Conservation (phyloP, 768 basidiomycete species). For the Macrolepiota dolichaula region DNA sequence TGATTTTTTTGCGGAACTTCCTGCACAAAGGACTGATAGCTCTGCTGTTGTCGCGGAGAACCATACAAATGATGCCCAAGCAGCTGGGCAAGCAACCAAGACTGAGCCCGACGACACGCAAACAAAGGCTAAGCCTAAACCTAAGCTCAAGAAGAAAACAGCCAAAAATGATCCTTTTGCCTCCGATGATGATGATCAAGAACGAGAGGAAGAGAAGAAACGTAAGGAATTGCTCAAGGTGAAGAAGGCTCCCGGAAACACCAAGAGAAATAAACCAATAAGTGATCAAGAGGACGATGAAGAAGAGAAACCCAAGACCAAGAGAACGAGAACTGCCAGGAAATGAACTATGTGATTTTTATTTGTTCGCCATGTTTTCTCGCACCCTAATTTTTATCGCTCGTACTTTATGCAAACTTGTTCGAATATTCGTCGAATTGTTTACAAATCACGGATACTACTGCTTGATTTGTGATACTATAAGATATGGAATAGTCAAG, state of each 20-base stretch:
- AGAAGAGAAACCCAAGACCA: constrained; percentile 22
- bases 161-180: constrained; percentile 53
- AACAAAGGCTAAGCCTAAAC: constrained; percentile 37
- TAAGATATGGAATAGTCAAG: background rate
- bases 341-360: too few species aligned
- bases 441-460: background rate
- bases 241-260: constrained; percentile 9
- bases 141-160: constrained; percentile 44
- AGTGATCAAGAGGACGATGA: constrained; percentile 26
- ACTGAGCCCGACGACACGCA: constrained; percentile 8
- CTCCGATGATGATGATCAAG: constrained; percentile 39
- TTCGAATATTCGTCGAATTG: background rate
- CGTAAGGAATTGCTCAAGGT: constrained; percentile 19
- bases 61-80: constrained; percentile 1
- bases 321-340: constrained; percentile 15
- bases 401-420: too few species aligned
- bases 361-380: too few species aligned
- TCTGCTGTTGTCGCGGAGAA: background rate
- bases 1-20: constrained; percentile 50
- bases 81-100: constrained; percentile 16
- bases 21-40: constrained; percentile 23
- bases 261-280: constrained; percentile 17
- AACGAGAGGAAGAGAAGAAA: background rate
- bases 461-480: background rate
- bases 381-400: too few species aligned